Evolutionary conservation across 305 asterid genomes (phyloP).

Genomic region (Coffea humblotiana): DNA sequence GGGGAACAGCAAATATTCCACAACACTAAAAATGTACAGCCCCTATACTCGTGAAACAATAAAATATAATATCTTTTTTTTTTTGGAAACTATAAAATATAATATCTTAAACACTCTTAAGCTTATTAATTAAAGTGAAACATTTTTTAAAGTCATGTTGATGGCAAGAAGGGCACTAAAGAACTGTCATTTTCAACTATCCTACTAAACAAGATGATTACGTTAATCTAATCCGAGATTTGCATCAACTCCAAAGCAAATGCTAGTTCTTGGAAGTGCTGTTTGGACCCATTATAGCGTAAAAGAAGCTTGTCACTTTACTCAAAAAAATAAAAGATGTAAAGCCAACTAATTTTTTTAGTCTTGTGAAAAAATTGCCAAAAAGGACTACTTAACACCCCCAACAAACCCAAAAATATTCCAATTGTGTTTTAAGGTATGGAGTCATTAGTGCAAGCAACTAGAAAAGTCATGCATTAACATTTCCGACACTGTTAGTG

Average conservation of each 20-base stretch:
- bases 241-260: neutral
- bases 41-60: neutral
- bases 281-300: neutral
- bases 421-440: too few relatives aligned
- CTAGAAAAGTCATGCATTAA: neutral
- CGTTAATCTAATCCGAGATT: neutral
- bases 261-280: neutral
- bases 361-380: too few relatives aligned
- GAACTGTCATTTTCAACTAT: neutral
- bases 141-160: neutral
- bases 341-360: too few relatives aligned
- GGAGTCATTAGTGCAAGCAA: neutral
- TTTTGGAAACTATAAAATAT: neutral
- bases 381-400: too few relatives aligned
- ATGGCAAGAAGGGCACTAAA: neutral
- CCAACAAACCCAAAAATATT: too few relatives aligned
- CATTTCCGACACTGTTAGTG: too few relatives aligned
- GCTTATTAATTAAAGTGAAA: neutral
- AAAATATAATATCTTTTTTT: neutral
- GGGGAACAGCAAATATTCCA: neutral
- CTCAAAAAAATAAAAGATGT: neutral
- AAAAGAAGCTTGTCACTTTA: neutral
- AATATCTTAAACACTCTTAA: neutral
- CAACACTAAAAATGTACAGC: neutral
- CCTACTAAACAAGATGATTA: neutral